These are phyloP conservation scores for Skeletonema potamos DNA, from an alignment of 108 stramenopile genomes.

Conservation along the genomic window DNA sequence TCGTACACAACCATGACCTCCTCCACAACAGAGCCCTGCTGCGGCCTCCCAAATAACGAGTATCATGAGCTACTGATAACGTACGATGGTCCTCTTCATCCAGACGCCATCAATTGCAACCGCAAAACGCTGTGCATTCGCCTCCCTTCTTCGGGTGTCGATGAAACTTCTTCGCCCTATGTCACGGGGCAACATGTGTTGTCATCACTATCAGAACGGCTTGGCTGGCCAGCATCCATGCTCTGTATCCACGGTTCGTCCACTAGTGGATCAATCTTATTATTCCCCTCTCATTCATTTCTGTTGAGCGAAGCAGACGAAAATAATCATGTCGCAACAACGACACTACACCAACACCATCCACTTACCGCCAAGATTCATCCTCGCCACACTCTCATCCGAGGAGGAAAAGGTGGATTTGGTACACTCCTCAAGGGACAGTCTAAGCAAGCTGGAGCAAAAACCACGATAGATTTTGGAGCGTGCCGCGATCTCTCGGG, in stretches of 20 bases:
- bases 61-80: slow-evolving; percentile 27
- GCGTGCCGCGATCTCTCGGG: slow-evolving; percentile 98
- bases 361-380: slow-evolving; percentile 14
- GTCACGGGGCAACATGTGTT: slow-evolving; percentile 14
- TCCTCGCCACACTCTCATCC: slow-evolving; percentile 32
- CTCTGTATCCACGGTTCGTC: neutral
- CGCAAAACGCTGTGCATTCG: slow-evolving; percentile 16
- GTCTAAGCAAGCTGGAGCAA: slow-evolving; percentile 88
- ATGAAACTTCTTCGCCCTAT: neutral
- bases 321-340: neutral
- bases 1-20: neutral
- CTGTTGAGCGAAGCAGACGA: neutral
- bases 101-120: neutral
- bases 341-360: slow-evolving; percentile 11
- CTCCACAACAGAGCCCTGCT: neutral
- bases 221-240: slow-evolving; percentile 32
- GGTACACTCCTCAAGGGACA: slow-evolving; percentile 93
- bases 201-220: neutral
- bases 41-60: slow-evolving; percentile 6
- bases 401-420: slow-evolving; percentile 94
- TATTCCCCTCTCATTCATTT: neutral
- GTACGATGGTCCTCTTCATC: slow-evolving; percentile 29
- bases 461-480: slow-evolving; percentile 93
- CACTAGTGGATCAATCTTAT: neutral
- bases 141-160: slow-evolving; percentile 7